Conservation (phyloP, 352 stramenopile species). For the Pythium sp. region DNA sequence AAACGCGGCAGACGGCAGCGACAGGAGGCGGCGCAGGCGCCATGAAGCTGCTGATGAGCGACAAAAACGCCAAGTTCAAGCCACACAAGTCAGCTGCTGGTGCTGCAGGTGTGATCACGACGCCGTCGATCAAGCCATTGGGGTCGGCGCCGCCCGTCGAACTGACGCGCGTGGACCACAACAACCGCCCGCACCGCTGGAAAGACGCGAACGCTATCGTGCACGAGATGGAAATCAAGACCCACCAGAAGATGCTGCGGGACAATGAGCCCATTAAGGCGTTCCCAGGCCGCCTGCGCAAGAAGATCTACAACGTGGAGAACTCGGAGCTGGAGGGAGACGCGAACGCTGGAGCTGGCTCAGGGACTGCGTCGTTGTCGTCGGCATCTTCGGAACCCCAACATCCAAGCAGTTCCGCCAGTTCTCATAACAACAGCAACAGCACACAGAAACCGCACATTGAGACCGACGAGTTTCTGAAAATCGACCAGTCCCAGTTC, state of each 20-base stretch:
- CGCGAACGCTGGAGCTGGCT: not conserved
- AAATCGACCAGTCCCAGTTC: slow-evolving; percentile 91
- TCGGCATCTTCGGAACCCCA: not conserved
- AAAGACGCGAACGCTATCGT: slow-evolving; percentile 70
- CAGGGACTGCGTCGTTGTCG: not conserved
- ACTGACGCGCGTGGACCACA: slow-evolving; percentile 75
- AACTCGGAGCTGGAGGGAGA: slow-evolving; percentile 1
- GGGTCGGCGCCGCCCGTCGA: slow-evolving; percentile 30
- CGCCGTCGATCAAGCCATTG: not conserved
- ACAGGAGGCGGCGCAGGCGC: slow-evolving; percentile 21
- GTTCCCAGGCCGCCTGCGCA: slow-evolving; percentile 60
- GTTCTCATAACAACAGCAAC: not conserved
- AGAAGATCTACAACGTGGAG: slow-evolving; percentile 37
- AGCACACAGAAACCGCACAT: not conserved
- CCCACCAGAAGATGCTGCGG: slow-evolving; percentile 55
- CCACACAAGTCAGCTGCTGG: not conserved
- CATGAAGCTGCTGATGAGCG: slow-evolving; percentile 20
- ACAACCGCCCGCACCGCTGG: slow-evolving; percentile 85
- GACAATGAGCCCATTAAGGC: slow-evolving; percentile 43
- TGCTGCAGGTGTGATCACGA: not conserved
- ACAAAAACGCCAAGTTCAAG: not conserved
- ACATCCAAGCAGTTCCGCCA: not conserved
- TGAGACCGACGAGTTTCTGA: slow-evolving; percentile 63
- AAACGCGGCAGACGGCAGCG: slow-evolving; percentile 42
- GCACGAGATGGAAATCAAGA: slow-evolving; percentile 57